phyloP scores from a whole-genome alignment of 140 eudicot species.

The Ambrosia hybrid region DNA sequence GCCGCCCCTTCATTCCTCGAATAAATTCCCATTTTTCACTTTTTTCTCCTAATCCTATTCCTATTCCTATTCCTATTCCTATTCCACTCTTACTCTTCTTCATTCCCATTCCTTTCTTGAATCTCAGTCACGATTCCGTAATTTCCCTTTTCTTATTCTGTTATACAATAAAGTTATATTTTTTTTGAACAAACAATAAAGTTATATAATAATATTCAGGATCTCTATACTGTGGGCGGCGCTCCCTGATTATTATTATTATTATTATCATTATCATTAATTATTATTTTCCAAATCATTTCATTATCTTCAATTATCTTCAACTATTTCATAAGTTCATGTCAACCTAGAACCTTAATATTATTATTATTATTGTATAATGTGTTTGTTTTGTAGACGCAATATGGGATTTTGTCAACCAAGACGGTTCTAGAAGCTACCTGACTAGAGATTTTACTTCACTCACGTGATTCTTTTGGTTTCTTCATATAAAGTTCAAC shows the following conservation, averaged over 20 bases:
- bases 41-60: no score
- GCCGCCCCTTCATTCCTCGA: constrained; percentile 16
- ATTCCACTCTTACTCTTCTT: background rate
- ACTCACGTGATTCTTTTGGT: no score
- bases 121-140: background rate
- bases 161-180: background rate
- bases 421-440: constrained; percentile 27
- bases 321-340: no score
- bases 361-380: constrained; percentile 11
- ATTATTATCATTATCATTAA: no score
- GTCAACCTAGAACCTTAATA: no score
- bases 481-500: no score
- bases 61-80: no score
- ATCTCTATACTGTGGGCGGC: background rate
- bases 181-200: no score
- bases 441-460: constrained; percentile 1
- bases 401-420: constrained; percentile 27
- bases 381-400: constrained; percentile 31
- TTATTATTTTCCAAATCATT: no score
- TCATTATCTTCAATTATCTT: no score
- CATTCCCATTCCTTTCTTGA: background rate
- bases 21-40: no score
- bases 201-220: background rate
- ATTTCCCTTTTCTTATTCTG: background rate
- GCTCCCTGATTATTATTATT: constrained; percentile 12